Conservation (phyloP, 78 protist species). For the Trichosphaerium sp. region DNA sequence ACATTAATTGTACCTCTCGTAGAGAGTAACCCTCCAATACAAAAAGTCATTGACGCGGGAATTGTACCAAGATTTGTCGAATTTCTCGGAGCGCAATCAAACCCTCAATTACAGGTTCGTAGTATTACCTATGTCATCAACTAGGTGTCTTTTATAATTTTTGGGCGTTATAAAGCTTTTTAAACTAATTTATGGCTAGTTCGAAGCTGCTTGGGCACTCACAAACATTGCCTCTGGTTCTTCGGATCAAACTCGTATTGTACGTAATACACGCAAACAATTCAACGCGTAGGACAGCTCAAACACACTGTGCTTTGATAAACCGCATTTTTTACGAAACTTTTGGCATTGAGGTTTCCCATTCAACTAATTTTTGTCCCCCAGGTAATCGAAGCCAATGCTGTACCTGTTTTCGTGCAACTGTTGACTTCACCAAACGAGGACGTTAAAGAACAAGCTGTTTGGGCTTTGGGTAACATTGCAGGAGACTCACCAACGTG, state of each 20-base stretch:
- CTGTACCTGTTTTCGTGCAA: constrained; percentile 79
- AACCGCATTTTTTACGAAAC: too few species aligned
- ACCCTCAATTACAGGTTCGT: constrained; percentile 53
- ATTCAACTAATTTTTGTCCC: too few species aligned
- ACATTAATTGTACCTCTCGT: background rate
- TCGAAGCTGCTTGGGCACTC: constrained; percentile 96
- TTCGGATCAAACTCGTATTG: constrained; percentile 81
- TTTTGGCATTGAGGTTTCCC: too few species aligned
- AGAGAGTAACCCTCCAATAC: constrained; percentile 86
- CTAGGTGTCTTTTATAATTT: background rate
- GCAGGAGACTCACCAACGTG: constrained; percentile 88
- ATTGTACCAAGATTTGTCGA: constrained; percentile 82
- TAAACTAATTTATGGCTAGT: background rate
- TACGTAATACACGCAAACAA: too few species aligned
- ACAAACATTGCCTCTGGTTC: constrained; percentile 96
- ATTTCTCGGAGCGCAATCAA: constrained; percentile 32
- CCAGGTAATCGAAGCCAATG: constrained; percentile 68
- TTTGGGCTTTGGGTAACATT: constrained; percentile 98
- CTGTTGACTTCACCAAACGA: constrained; percentile 61
- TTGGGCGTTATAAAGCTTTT: background rate
- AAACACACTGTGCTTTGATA: too few species aligned
- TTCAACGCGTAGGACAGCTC: too few species aligned
- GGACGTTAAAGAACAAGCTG: constrained; percentile 91
- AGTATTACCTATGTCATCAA: background rate
- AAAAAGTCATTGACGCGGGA: constrained; percentile 76